These are phyloP conservation scores for Phlebiopsis gigantea DNA, from an alignment of 768 basidiomycete genomes.

Conservation along the genomic window DNA sequence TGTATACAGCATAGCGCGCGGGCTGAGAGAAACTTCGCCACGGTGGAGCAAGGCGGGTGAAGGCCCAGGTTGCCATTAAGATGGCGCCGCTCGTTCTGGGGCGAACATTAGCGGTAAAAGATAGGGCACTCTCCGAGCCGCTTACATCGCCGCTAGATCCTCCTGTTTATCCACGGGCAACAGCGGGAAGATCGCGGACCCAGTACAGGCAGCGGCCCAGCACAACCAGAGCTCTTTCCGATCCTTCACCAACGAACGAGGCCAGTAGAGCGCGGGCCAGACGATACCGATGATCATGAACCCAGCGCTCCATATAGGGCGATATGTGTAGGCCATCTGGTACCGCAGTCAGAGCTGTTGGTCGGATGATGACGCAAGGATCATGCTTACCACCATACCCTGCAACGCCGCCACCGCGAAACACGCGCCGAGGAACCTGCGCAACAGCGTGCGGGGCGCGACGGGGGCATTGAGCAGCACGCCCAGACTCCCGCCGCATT, in stretches of 20 bases:
- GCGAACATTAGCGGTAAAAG: not conserved
- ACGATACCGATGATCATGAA: conserved; percentile 52
- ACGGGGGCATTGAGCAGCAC: not conserved
- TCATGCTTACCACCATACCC: conserved; percentile 67
- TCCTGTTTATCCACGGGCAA: conserved; percentile 71
- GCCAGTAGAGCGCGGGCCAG: conserved; percentile 63
- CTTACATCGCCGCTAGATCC: conserved; percentile 54
- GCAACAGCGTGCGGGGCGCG: not conserved
- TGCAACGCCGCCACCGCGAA: conserved; percentile 44
- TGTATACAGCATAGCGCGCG: not conserved
- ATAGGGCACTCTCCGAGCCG: conserved; percentile 3
- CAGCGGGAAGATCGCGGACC: conserved; percentile 64
- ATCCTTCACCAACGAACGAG: conserved; percentile 24
- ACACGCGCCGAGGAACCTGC: conserved; percentile 19
- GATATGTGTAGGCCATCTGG: conserved; percentile 66
- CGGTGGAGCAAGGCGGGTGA: not conserved
- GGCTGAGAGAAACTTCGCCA: not conserved
- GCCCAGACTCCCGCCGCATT: conserved; percentile 1
- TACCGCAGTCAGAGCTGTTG: not conserved
- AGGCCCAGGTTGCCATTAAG: not conserved
- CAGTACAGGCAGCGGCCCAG: conserved; percentile 49
- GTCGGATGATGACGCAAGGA: not conserved
- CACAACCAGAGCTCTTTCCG: conserved; percentile 23
- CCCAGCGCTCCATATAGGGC: conserved; percentile 68
- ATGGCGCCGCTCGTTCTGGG: not conserved